Conservation (phyloP, 345 rosid genomes). For the Linum tenue region DNA sequence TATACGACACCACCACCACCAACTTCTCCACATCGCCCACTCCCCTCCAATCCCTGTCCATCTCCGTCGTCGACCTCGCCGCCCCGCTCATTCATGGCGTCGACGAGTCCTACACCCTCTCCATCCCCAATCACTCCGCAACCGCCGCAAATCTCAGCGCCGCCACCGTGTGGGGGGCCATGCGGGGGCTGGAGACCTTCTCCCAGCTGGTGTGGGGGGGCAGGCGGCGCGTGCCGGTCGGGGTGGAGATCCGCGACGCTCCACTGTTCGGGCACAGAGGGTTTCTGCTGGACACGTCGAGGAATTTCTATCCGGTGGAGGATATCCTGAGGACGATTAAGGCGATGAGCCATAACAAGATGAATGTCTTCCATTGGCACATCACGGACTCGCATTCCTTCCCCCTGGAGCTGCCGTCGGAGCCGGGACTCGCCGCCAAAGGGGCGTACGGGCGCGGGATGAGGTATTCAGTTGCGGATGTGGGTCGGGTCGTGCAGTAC, state of each 20-base stretch:
- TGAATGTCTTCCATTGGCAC: conserved; percentile 93
- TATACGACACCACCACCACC: conserved; percentile 23
- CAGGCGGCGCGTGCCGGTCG: conserved; percentile 38
- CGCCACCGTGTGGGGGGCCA: conserved; percentile 71
- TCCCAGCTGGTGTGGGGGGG: conserved; percentile 73
- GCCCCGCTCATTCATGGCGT: conserved; percentile 56
- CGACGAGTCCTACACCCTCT: conserved; percentile 59
- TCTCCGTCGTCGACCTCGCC: conserved; percentile 36
- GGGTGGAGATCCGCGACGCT: conserved; percentile 39
- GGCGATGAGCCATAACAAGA: conserved; percentile 71
- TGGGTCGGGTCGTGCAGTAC: conserved; percentile 40
- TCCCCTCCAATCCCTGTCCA: conserved; percentile 30
- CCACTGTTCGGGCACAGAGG: conserved; percentile 73
- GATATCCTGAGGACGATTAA: conserved; percentile 57
- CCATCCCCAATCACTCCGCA: conserved; percentile 31
- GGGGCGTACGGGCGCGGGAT: conserved; percentile 61
- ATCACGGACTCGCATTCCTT: conserved; percentile 79
- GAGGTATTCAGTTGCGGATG: conserved; percentile 52
- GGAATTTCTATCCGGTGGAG: conserved; percentile 60
- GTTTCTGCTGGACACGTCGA: conserved; percentile 61
- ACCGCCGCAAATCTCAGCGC: conserved; percentile 37
- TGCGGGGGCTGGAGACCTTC: conserved; percentile 82
- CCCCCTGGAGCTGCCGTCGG: conserved; percentile 66
- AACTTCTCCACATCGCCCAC: conserved; percentile 29
- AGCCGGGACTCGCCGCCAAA: conserved; percentile 58